Evolutionary conservation across 2,329 filamentous ascomycete species (phyloP).

Genomic region (Teratosphaeria gauchensis): DNA sequence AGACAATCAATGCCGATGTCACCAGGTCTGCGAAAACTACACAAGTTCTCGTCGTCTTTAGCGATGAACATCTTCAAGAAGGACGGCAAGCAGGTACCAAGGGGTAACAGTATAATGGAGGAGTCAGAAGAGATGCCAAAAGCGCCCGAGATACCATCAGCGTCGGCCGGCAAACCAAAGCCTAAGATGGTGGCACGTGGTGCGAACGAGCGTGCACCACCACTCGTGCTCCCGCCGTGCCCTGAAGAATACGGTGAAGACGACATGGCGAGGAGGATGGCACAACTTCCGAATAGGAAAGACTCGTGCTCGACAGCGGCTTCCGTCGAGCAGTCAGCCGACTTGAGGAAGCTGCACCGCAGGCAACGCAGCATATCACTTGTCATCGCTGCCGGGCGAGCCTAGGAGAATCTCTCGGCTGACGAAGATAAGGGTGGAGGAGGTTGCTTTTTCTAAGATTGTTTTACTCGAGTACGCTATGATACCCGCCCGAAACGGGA

Average conservation of each 20-base stretch:
- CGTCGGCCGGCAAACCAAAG: background rate
- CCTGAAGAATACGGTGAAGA: slow-evolving; percentile 12
- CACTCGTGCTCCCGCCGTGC: slow-evolving; percentile 22
- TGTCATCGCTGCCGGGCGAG: slow-evolving; percentile 3
- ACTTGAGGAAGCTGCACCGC: slow-evolving; percentile 1
- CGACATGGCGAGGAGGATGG: background rate
- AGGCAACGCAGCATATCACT: slow-evolving; percentile 6
- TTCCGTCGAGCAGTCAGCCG: background rate
- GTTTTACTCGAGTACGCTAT: background rate
- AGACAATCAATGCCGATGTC: background rate
- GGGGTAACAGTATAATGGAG: background rate
- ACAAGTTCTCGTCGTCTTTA: slow-evolving; percentile 16
- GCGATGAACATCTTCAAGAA: slow-evolving; percentile 12
- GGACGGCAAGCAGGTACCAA: slow-evolving; percentile 2
- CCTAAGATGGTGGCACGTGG: slow-evolving; percentile 23
- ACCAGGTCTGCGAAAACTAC: slow-evolving; percentile 6
- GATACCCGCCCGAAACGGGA: background rate
- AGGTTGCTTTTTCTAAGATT: background rate
- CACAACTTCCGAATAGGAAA: background rate
- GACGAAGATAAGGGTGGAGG: background rate
- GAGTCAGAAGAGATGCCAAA: slow-evolving; percentile 1
- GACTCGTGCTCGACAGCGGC: background rate
- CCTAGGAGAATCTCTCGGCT: slow-evolving; percentile 3
- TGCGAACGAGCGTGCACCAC: slow-evolving; percentile 24
- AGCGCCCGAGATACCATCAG: background rate